phyloP scores from a whole-genome alignment of 345 rosid species.

The Bruguiera sexangula region DNA sequence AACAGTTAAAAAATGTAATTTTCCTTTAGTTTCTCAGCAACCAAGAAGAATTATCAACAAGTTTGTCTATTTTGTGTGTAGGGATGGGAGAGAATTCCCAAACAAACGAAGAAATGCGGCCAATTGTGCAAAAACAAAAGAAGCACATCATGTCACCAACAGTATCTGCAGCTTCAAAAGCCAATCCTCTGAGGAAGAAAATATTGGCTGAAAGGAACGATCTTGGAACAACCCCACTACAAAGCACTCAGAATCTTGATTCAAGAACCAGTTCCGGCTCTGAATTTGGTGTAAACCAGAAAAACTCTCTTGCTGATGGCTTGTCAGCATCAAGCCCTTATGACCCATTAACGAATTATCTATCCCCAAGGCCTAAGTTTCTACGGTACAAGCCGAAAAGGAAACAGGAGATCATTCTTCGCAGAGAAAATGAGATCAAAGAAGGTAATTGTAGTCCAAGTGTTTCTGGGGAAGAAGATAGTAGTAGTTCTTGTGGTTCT shows the following conservation, averaged over 20 bases:
- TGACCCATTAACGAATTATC: conserved; percentile 31
- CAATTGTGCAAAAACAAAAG: conserved; percentile 1
- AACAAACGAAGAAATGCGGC: too few species aligned
- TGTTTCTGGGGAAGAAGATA: conserved; percentile 12
- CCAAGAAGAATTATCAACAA: background rate
- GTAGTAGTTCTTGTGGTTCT: conserved; percentile 4
- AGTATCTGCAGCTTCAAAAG: conserved; percentile 33
- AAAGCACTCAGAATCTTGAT: conserved; percentile 8
- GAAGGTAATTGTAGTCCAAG: conserved; percentile 3
- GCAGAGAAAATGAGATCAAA: conserved; percentile 20
- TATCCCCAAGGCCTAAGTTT: conserved; percentile 45
- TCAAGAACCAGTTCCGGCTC: background rate
- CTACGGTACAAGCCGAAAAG: conserved; percentile 39
- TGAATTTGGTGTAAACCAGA: background rate
- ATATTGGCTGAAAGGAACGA: conserved; percentile 40
- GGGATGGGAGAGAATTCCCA: conserved; percentile 36
- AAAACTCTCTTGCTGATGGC: background rate
- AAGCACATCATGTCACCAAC: conserved; percentile 38
- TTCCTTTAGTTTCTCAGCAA: too few species aligned
- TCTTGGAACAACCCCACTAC: conserved; percentile 11
- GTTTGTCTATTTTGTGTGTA: background rate
- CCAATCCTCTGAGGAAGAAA: conserved; percentile 29
- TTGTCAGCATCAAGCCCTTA: conserved; percentile 16
- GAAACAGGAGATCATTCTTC: conserved; percentile 26
- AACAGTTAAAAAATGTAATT: too few species aligned